A percentile compares a stretch with the other conserved stretches of the same genome.
Evolutionary conservation across 352 stramenopile species (phyloP).

Genomic region (Globisporangium viniferum): DNA sequence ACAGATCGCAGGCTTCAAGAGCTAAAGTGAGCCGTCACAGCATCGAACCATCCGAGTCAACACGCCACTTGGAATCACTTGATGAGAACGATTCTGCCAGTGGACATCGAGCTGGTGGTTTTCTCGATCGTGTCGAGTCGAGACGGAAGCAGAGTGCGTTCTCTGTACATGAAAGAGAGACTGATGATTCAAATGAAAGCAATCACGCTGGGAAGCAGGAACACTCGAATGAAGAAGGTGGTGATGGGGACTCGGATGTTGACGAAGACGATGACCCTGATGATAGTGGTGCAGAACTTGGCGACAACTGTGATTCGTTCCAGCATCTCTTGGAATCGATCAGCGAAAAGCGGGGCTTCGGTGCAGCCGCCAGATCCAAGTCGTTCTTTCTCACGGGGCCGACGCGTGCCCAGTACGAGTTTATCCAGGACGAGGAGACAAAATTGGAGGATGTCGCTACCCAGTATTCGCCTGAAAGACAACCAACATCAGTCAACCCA

Average conservation of each 20-base stretch:
- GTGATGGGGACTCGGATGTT: conserved; percentile 13
- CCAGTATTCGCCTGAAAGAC: conserved; percentile 7
- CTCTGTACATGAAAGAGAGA: neutral
- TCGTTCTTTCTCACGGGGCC: conserved; percentile 18
- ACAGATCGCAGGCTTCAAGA: no score
- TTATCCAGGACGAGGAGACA: conserved; percentile 17
- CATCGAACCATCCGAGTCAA: neutral
- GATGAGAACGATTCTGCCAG: neutral
- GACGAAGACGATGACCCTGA: neutral
- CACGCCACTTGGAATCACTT: neutral
- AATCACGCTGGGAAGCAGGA: conserved; percentile 6
- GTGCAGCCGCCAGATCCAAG: conserved; percentile 1
- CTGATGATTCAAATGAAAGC: neutral
- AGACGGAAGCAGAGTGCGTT: neutral
- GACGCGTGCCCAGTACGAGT: conserved; percentile 14
- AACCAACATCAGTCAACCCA: no score
- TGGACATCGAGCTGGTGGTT: neutral
- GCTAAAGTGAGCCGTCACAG: neutral
- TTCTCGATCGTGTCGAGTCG: neutral
- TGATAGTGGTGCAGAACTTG: neutral
- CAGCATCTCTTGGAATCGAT: conserved; percentile 50
- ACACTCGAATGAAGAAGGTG: neutral
- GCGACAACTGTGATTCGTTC: conserved; percentile 30
- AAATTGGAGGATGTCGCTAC: conserved; percentile 4
- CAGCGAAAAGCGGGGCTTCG: conserved; percentile 12